Conservation (phyloP, 331 rosid species). For the Malus hybrid region DNA sequence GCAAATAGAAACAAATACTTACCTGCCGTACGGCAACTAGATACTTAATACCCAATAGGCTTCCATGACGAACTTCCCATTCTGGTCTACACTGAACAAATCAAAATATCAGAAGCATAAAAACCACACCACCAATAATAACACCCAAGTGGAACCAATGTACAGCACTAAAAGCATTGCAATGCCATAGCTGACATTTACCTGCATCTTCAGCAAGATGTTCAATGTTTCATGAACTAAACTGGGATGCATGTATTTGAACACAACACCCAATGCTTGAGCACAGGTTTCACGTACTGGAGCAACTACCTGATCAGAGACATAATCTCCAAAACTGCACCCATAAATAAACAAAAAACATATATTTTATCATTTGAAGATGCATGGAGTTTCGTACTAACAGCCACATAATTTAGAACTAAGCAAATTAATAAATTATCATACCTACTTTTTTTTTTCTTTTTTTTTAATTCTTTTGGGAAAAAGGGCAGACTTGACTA, state of each 20-base stretch:
- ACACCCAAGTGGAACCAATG: neutral
- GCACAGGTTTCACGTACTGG: constrained; percentile 99
- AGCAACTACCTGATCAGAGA: constrained; percentile 99
- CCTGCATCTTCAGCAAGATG: constrained; percentile 96
- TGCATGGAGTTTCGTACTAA: neutral
- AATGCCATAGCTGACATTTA: constrained; percentile 34
- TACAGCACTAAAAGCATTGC: constrained; percentile 9
- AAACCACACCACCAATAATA: constrained; percentile 1
- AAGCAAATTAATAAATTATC: neutral
- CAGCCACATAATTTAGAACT: neutral
- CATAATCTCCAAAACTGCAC: constrained; percentile 97
- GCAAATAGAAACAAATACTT: constrained; percentile 5
- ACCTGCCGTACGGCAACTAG: constrained; percentile 96
- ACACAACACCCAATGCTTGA: constrained; percentile 88
- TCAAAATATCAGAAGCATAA: constrained; percentile 36
- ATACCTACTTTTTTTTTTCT: neutral
- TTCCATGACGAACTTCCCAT: constrained; percentile 99
- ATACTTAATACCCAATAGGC: constrained; percentile 91
- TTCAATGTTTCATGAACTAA: constrained; percentile 73
- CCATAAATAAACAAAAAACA: constrained; percentile 14
- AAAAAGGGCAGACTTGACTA: neutral
- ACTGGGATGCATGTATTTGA: constrained; percentile 87
- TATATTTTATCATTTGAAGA: neutral
- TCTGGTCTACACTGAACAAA: constrained; percentile 95
- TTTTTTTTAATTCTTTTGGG: neutral